Percentiles rank a stretch among this genome's conserved stretches.
phyloP scores from a whole-genome alignment of 164 flowering plant species.

The Vitis rotundifolia region DNA sequence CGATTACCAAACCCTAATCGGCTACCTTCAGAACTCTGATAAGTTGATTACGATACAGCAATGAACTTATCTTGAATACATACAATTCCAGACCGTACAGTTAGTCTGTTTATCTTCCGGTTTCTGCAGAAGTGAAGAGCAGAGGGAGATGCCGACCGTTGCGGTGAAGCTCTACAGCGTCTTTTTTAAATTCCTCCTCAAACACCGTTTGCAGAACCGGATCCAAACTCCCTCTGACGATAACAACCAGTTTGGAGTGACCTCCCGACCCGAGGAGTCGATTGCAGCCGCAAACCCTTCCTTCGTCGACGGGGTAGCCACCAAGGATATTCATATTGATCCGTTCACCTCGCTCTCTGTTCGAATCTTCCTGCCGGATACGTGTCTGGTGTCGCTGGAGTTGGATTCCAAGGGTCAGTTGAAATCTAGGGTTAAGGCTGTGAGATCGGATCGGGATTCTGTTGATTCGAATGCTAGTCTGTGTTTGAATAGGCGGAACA shows the following conservation, averaged over 20 bases:
- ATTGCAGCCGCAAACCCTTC: conserved; percentile 70
- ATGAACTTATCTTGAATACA: conserved; percentile 9
- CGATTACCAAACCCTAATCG: conserved; percentile 16
- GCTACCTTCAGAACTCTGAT: neutral
- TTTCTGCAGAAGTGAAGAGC: neutral
- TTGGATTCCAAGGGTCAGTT: conserved; percentile 17
- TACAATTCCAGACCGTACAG: too few relatives aligned
- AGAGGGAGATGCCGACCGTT: conserved; percentile 69
- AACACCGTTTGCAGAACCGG: conserved; percentile 78
- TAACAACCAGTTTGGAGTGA: conserved; percentile 60
- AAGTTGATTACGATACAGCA: neutral
- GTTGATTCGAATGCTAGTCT: conserved; percentile 1
- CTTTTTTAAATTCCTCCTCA: conserved; percentile 79
- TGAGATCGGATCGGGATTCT: conserved; percentile 7
- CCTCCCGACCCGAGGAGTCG: conserved; percentile 80
- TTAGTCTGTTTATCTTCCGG: neutral
- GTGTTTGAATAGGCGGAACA: conserved; percentile 24
- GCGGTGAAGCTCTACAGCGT: conserved; percentile 90
- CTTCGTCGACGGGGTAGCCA: conserved; percentile 92
- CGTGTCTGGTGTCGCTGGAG: conserved; percentile 41
- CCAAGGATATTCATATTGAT: conserved; percentile 87
- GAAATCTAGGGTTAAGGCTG: conserved; percentile 10
- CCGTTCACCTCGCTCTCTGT: conserved; percentile 42
- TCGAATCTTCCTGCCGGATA: conserved; percentile 51
- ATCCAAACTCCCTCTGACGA: conserved; percentile 41